Base-by-base conservation (phyloP, 129 eudicot genomes). In the Centrapalus pauciflorus region DNA sequence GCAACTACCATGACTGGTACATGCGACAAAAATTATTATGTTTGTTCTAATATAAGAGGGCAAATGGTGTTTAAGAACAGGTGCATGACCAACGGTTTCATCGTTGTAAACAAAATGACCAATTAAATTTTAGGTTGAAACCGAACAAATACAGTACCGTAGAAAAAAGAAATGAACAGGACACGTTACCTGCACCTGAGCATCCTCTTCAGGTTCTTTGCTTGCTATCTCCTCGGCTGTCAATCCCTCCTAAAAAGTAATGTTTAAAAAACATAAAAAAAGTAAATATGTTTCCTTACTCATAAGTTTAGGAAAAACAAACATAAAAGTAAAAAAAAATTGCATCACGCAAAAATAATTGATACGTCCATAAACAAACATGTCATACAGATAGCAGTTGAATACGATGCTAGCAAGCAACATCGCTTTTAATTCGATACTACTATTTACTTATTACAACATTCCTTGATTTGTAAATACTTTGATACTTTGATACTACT, bases 181-280 rank as follows among this genome's bases (percentile, higher is more conserved):
- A 37, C 10, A 66, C 12, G 21, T 43, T 50, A 93, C 99, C 96
- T 89, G 99, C 80, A 93, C 77, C 35, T 45, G 77, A 12, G 80
- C 81, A 12, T 87, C 63, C 79, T 93, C 96, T 76, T 93, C 99
- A 40, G 96, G 99, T 69, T 89, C 82, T 75, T 75, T 82, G 67
- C 87, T 84, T 41, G 86, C 80, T 46, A 83, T 83, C 75, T 93
- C 99, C 61, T 93, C 99, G 3, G 84, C 78, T 21, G 99, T 93
- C 71, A 93, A 72, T 54, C 96, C 99, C 67, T 84, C 96, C 99
- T 93, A 83, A 9, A 61, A 3, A 2, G 20, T 9, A 41, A 60
- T 3, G 27, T 62, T 8, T n/a, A 63, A 30, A 11, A 67, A 14
- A 49, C 17, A 33, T 23, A 5, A 45, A 1, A 56, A 30, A 20